A percentile compares a stretch with the other conserved stretches of the same genome.
These are phyloP conservation scores for Straminergon stramineum DNA, from an alignment of 225 moss, liverwort and hornwort species.

Conservation along the genomic window DNA sequence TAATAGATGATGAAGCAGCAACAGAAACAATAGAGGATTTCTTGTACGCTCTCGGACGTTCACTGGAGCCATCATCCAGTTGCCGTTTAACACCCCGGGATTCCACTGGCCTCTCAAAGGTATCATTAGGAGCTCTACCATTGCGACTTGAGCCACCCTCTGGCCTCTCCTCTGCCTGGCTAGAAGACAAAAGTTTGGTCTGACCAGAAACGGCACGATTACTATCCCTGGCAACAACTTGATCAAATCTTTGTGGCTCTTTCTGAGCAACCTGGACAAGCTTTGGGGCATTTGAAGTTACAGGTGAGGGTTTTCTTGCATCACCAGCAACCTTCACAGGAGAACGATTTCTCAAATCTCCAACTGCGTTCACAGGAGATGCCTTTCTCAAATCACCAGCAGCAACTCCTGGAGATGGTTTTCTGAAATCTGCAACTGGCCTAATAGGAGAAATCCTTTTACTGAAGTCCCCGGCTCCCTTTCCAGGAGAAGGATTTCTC, in stretches of 20 bases:
- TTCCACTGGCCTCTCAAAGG: slow-evolving; percentile 49
- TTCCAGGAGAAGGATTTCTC: slow-evolving; percentile 44
- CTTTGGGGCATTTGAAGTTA: slow-evolving; percentile 21
- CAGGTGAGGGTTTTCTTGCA: slow-evolving; percentile 38
- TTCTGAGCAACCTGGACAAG: slow-evolving; percentile 30
- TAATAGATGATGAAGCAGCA: slow-evolving; percentile 27
- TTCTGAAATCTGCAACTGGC: slow-evolving; percentile 43
- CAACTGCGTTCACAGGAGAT: slow-evolving; percentile 32
- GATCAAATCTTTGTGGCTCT: slow-evolving; percentile 48
- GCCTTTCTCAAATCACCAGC: slow-evolving; percentile 37
- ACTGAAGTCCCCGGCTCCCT: slow-evolving; percentile 36
- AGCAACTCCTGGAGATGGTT: slow-evolving; percentile 27
- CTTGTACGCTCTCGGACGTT: slow-evolving; percentile 53
- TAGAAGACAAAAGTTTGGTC: slow-evolving; percentile 12
- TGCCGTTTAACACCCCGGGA: slow-evolving; percentile 61
- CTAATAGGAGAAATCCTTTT: slow-evolving; percentile 36
- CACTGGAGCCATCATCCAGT: slow-evolving; percentile 49
- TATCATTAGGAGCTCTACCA: slow-evolving; percentile 28
- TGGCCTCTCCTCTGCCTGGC: slow-evolving; percentile 39
- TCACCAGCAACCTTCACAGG: slow-evolving; percentile 32
- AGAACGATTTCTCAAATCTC: slow-evolving; percentile 52
- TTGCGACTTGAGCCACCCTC: slow-evolving; percentile 39
- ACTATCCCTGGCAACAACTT: slow-evolving; percentile 32
- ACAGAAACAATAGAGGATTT: slow-evolving; percentile 46
- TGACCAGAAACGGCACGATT: slow-evolving; percentile 15